phyloP scores from a whole-genome alignment of 129 eudicot genomes.

The Lonicera japonica region DNA sequence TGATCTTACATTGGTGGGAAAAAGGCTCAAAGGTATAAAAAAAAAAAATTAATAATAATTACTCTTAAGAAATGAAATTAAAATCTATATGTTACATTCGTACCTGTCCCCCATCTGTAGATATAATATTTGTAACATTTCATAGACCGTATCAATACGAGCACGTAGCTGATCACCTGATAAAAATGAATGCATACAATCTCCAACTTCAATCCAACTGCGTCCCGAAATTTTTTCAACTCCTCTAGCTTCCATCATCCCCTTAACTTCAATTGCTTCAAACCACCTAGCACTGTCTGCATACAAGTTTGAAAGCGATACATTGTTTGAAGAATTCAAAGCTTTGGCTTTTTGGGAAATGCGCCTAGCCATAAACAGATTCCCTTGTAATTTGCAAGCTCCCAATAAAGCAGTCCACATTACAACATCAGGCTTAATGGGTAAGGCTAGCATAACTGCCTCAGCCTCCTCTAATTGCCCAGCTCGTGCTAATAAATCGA shows the following conservation, averaged over 20 bases:
- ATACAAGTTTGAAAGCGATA: conserved; percentile 35
- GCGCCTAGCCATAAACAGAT: conserved; percentile 24
- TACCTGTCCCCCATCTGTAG: background rate
- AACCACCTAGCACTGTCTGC: conserved; percentile 42
- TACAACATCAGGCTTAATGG: conserved; percentile 42
- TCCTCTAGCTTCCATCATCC: conserved; percentile 16
- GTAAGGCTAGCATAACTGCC: conserved; percentile 40
- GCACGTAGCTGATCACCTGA: background rate
- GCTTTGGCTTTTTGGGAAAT: conserved; percentile 29
- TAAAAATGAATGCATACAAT: background rate
- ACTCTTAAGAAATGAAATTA: no score
- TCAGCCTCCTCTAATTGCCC: conserved; percentile 42
- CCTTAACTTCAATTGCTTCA: conserved; percentile 31
- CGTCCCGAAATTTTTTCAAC: conserved; percentile 33
- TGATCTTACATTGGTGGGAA: no score
- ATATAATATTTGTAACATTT: background rate
- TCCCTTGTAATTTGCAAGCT: conserved; percentile 22
- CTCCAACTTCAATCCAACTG: conserved; percentile 12
- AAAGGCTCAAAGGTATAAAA: no score
- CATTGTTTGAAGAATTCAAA: conserved; percentile 28
- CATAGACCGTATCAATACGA: background rate
- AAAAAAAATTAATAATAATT: no score
- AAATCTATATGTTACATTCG: no score
- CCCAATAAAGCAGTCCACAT: conserved; percentile 58
- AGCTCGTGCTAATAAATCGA: conserved; percentile 46